Evolutionary conservation across 257 asterid species (phyloP).

Genomic region (Schizonepeta tenuifolia): DNA sequence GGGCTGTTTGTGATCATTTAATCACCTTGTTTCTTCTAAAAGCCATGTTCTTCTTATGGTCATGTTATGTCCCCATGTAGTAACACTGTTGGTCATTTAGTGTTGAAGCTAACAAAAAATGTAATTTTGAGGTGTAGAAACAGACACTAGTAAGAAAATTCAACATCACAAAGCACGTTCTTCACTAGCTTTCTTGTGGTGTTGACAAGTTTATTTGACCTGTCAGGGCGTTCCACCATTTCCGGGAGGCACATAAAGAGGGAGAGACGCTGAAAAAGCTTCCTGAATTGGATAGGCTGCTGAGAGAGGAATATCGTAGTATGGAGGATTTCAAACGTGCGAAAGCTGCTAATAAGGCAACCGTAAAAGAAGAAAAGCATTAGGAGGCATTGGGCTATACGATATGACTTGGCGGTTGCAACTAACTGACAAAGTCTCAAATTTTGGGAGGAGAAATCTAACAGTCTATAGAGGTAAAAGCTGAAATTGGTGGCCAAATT

Average conservation of each 20-base stretch:
- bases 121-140: no score
- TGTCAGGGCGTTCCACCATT: constrained; percentile 90
- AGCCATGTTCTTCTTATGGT: no score
- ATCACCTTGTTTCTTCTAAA: neutral
- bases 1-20: neutral
- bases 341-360: constrained; percentile 49
- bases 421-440: constrained; percentile 30
- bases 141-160: no score
- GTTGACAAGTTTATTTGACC: constrained; percentile 4
- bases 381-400: constrained; percentile 14
- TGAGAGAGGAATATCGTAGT: constrained; percentile 67
- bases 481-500: constrained; percentile 30
- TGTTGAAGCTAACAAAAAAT: no score
- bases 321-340: constrained; percentile 72
- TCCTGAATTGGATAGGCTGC: constrained; percentile 76
- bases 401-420: constrained; percentile 22
- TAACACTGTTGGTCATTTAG: no score
- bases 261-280: constrained; percentile 58
- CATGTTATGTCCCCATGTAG: no score
- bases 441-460: constrained; percentile 46
- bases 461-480: constrained; percentile 39
- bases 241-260: constrained; percentile 47
- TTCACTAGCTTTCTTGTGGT: neutral
- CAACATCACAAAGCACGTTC: neutral
- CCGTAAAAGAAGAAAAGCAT: constrained; percentile 37